phyloP scores from a whole-genome alignment of 2,329 filamentous ascomycete genomes.

The Emydomyces testavorans region DNA sequence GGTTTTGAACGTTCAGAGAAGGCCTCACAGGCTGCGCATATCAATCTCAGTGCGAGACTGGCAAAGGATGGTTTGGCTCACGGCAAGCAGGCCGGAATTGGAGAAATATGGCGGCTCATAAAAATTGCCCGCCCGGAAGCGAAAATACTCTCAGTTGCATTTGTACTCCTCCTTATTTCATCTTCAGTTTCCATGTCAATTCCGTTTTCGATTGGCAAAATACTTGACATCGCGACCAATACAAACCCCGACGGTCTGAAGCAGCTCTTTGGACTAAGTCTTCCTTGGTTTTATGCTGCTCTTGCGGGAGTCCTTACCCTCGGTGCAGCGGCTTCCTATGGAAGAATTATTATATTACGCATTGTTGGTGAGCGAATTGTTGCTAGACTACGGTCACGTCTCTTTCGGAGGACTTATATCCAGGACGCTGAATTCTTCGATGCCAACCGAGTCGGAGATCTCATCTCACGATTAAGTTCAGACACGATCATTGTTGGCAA shows the following conservation, averaged over 20 bases:
- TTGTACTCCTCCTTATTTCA: constrained; percentile 74
- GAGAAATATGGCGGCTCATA: constrained; percentile 75
- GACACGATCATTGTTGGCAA: constrained; percentile 98
- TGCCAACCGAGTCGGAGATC: constrained; percentile 87
- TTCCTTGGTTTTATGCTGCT: constrained; percentile 78
- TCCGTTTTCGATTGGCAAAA: constrained; percentile 91
- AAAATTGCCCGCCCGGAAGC: constrained; percentile 81
- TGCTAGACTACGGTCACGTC: constrained; percentile 70
- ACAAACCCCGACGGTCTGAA: constrained; percentile 50
- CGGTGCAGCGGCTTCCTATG: constrained; percentile 84
- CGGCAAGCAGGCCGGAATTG: constrained; percentile 46
- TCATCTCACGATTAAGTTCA: constrained; percentile 88
- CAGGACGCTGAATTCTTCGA: constrained; percentile 99
- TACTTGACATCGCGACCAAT: constrained; percentile 81
- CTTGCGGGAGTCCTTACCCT: constrained; percentile 65
- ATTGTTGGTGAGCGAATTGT: constrained; percentile 95
- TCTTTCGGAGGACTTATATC: constrained; percentile 86
- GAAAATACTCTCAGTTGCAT: constrained; percentile 64
- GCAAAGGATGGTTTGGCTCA: constrained; percentile 60
- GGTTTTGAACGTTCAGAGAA: constrained; percentile 67
- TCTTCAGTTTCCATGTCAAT: constrained; percentile 92
- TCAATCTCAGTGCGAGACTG: constrained; percentile 78
- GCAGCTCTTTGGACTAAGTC: constrained; percentile 68
- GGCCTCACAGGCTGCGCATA: constrained; percentile 71
- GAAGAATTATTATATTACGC: constrained; percentile 79